phyloP scores from a whole-genome alignment of 352 stramenopile species.

The Aphanomyces euteiches region DNA sequence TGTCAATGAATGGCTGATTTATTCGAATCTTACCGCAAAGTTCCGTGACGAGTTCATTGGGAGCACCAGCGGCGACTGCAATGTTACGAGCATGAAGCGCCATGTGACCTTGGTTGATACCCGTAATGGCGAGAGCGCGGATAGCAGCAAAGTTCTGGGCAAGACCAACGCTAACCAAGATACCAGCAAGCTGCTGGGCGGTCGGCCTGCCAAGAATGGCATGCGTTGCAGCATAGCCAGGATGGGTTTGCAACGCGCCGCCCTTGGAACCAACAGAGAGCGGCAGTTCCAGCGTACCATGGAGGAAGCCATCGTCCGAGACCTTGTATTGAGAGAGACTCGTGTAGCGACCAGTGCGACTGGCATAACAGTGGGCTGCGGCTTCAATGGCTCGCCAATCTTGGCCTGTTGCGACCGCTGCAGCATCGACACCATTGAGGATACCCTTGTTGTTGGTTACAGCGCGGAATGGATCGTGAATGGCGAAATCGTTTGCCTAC shows the following conservation, averaged over 20 bases:
- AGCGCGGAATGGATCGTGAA: constrained; percentile 73
- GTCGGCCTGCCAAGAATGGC: constrained; percentile 70
- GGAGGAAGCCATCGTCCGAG: constrained; percentile 47
- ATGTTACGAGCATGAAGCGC: constrained; percentile 83
- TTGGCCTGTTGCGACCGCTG: constrained; percentile 75
- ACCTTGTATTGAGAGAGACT: constrained; percentile 76
- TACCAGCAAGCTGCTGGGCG: constrained; percentile 55
- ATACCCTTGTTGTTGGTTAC: constrained; percentile 89
- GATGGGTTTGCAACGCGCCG: constrained; percentile 75
- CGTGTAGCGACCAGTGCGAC: constrained; percentile 70
- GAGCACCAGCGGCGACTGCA: constrained; percentile 68
- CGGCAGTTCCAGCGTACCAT: constrained; percentile 69
- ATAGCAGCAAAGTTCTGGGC: constrained; percentile 85
- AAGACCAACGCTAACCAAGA: constrained; percentile 76
- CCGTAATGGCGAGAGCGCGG: constrained; percentile 77
- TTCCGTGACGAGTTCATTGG: constrained; percentile 75
- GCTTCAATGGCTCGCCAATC: constrained; percentile 84
- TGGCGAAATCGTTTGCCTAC: constrained; percentile 76
- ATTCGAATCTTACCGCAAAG: constrained; percentile 42
- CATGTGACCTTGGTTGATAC: constrained; percentile 87
- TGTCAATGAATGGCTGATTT: background rate
- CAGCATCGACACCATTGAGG: constrained; percentile 83
- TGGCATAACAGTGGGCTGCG: constrained; percentile 76
- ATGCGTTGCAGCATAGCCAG: constrained; percentile 70
- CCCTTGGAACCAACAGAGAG: constrained; percentile 80